Evolutionary conservation across 2,329 filamentous ascomycete genomes (phyloP), one percentile per base, ranked within the genome.

Genomic region (Ceratocystiopsis minuta): DNA sequence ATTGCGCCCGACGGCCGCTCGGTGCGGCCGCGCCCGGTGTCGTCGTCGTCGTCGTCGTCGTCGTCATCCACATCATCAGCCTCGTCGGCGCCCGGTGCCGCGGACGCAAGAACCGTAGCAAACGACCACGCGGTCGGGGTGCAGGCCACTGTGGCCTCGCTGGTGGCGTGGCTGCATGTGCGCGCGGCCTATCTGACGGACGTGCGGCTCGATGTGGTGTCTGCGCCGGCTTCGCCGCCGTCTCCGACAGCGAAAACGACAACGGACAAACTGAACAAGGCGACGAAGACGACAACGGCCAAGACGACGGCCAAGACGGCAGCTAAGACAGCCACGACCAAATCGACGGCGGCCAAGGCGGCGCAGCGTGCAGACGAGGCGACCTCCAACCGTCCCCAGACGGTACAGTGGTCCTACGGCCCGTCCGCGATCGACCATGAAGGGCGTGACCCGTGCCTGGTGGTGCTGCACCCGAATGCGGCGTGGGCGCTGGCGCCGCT

Each of bases 111-210:
- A 10, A 28, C 24, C 2, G 24, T 10, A 28, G 7, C 24, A 6
- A 28, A 28, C 24, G 24, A 10, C 24, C 24, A 28, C 11, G 47
- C 48, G 39, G 49, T 49, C 36, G 39, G 43, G 10, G 44, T 49
- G 17, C 39, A 41, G 24, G 49, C 49, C 14, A 45, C 49, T 2
- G 16, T 50, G 18, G 47, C 49, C 14, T 46, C 49, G 34, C 49
- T 50, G 47, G n/a, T 50, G 11, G 48, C 44, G n/a, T 50, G 49
- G 49, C 46, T 50, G 41, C 49, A 50, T 43, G 40, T 45, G n/a
- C 42, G 45, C 33, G 42, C 49, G 0, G 45, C 49, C 3, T 49
- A 48, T 24, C 45, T 50, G 18, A 40, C 43, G 10, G 41, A 36
- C 12, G 16, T 49, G 24, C 24, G 24, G 7, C 24, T 28, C 24